A percentile compares a stretch with the other conserved stretches of the same genome.
Evolutionary conservation across 345 rosid species (phyloP).

Genomic region (Citrus mangshanensis): DNA sequence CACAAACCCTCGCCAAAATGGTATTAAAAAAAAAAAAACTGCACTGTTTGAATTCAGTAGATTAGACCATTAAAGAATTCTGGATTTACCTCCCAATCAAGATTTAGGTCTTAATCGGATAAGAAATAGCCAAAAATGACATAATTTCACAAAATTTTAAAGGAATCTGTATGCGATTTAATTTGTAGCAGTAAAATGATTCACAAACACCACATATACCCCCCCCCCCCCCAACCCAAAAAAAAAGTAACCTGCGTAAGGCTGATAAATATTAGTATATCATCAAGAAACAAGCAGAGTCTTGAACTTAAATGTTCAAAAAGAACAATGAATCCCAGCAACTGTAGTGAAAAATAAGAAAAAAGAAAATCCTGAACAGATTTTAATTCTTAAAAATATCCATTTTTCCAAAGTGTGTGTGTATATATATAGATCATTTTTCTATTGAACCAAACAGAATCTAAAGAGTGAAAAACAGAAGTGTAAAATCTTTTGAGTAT

Average conservation of each 20-base stretch:
- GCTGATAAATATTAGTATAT: background rate
- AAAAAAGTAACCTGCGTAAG: background rate
- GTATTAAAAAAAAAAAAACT: background rate
- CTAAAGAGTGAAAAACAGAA: too few species aligned
- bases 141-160: background rate
- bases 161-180: background rate
- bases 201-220: background rate
- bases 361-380: background rate
- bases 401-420: too few species aligned
- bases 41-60: too few species aligned
- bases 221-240: background rate
- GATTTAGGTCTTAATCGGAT: background rate
- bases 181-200: background rate
- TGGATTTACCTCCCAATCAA: background rate
- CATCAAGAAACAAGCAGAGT: background rate
- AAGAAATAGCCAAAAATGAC: background rate
- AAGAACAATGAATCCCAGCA: background rate
- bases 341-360: too few species aligned
- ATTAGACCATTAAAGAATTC: too few species aligned
- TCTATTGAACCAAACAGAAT: too few species aligned
- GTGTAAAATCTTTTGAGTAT: background rate
- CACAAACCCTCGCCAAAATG: too few species aligned
- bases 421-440: too few species aligned
- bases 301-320: background rate
- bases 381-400: background rate